Conservation (phyloP, 179 eudicot species). For the Beta corolliflora region DNA sequence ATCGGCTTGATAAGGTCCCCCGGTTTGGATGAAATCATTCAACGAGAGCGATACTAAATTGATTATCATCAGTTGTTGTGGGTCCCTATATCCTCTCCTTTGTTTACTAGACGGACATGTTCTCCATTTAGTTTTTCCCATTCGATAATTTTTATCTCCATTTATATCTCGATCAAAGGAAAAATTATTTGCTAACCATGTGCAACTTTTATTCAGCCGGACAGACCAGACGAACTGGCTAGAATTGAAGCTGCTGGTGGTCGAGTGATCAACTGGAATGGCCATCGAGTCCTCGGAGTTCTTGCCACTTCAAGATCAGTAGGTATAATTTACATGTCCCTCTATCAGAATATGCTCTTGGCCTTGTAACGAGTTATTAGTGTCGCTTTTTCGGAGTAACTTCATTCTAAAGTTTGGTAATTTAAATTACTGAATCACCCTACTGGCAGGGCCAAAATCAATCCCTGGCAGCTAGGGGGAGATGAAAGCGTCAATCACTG, state of each 20-base stretch:
- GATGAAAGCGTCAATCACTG: no score
- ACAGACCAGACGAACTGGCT: constrained; percentile 74
- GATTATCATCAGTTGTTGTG: no score
- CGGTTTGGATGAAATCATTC: background rate
- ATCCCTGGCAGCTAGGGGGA: no score
- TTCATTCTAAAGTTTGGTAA: no score
- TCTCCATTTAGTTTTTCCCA: no score
- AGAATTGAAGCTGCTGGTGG: constrained; percentile 82
- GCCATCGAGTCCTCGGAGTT: constrained; percentile 70
- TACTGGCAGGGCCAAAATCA: no score
- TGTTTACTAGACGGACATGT: no score
- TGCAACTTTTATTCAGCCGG: constrained; percentile 50
- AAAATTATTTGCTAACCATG: background rate
- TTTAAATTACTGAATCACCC: no score
- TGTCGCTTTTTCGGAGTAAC: background rate
- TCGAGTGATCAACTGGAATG: constrained; percentile 79
- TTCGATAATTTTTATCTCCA: background rate
- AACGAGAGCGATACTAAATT: background rate
- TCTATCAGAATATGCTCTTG: background rate
- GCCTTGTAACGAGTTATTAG: background rate
- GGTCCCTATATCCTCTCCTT: no score
- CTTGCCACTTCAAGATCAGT: constrained; percentile 86
- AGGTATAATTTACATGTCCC: constrained; percentile 38
- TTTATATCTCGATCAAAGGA: no score
- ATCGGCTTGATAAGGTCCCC: constrained; percentile 13